phyloP scores from a whole-genome alignment of 208 protist species.

The Leishmania aethiopica region DNA sequence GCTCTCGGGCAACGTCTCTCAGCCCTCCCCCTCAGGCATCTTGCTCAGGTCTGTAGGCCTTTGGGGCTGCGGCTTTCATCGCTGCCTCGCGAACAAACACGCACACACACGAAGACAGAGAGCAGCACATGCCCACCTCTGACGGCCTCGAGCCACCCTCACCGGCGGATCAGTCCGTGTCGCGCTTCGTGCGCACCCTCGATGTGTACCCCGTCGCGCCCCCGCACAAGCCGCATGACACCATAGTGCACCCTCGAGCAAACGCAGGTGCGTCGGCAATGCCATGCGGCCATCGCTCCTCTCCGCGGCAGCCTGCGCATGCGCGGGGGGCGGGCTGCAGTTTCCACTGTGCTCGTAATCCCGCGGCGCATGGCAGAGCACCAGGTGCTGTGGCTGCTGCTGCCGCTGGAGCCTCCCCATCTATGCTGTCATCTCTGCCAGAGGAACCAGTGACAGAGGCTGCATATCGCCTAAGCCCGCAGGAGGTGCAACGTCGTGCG shows the following conservation, averaged over 20 bases:
- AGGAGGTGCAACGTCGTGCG: slow-evolving; percentile 24
- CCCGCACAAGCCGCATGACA: background rate
- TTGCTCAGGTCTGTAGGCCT: background rate
- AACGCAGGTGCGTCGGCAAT: background rate
- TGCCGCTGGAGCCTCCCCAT: background rate
- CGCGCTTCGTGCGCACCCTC: slow-evolving; percentile 26
- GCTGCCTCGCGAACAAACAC: background rate
- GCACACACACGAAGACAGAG: background rate
- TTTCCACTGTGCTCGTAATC: background rate
- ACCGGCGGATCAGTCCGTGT: background rate
- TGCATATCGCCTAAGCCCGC: slow-evolving; percentile 15
- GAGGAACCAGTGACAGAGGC: slow-evolving; percentile 15
- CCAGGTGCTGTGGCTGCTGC: background rate
- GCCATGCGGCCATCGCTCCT: background rate
- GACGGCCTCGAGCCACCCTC: background rate
- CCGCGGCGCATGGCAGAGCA: background rate
- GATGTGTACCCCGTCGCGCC: slow-evolving; percentile 27
- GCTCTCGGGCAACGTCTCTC: background rate
- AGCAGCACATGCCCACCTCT: background rate
- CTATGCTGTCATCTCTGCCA: background rate
- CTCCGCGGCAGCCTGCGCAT: background rate
- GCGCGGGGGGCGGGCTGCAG: slow-evolving; percentile 1
- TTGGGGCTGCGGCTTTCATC: background rate
- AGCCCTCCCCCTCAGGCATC: background rate
- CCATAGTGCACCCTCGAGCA: background rate